A percentile compares a stretch with the other conserved stretches of the same genome.
phyloP scores from a whole-genome alignment of 75 land plant genomes.

The Sequoiadendron giganteum region DNA sequence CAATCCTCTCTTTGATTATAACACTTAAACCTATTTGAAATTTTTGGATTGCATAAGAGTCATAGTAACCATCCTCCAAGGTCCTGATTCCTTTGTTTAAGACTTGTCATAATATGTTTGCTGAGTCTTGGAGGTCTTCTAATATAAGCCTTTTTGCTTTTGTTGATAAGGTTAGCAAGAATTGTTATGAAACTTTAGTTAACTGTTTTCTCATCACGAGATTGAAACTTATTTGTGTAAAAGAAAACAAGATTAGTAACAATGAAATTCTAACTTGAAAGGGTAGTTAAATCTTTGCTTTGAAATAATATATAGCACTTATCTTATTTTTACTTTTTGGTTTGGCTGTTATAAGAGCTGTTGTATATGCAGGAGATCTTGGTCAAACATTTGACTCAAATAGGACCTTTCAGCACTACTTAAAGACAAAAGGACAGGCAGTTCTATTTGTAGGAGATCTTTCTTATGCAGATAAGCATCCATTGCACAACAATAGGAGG shows the following conservation, averaged over 20 bases:
- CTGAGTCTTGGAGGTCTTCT: neutral
- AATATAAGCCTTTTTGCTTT: neutral
- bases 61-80: neutral
- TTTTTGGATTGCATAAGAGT: neutral
- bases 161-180: neutral
- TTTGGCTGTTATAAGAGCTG: neutral
- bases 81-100: neutral
- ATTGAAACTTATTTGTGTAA: neutral
- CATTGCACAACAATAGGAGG: constrained; percentile 38
- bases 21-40: neutral
- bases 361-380: constrained; percentile 43
- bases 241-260: neutral
- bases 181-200: neutral
- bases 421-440: constrained; percentile 35
- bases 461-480: constrained; percentile 23
- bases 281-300: neutral
- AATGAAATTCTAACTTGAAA: neutral
- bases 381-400: constrained; percentile 52
- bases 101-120: neutral
- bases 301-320: neutral
- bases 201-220: neutral
- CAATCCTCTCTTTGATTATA: neutral
- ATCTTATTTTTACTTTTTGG: neutral
- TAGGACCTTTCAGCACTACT: constrained; percentile 38
- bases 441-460: constrained; percentile 51